phyloP scores from a whole-genome alignment of 2,329 filamentous ascomycete species.

The Bipolaris oryzae region DNA sequence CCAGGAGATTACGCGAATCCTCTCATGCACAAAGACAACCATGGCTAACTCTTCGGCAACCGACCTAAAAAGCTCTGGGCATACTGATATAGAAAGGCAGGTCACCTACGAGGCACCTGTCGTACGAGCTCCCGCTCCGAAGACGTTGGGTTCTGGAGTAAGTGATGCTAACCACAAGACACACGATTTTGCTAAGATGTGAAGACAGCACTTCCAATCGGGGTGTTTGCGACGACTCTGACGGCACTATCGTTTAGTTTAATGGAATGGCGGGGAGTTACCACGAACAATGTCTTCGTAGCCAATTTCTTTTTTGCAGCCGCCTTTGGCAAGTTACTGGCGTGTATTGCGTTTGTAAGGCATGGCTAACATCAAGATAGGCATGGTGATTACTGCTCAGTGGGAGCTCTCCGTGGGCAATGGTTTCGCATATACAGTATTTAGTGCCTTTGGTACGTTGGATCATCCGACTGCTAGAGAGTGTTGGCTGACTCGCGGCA shows the following conservation, averaged over 20 bases:
- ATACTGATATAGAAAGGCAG: conserved; percentile 26
- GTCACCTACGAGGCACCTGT: conserved; percentile 8
- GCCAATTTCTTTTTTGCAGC: conserved; percentile 62
- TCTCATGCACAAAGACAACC: not conserved
- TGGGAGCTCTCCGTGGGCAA: conserved; percentile 62
- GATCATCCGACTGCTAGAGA: not conserved
- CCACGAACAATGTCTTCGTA: conserved; percentile 59
- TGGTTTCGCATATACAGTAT: conserved; percentile 60
- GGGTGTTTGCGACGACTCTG: conserved; percentile 61
- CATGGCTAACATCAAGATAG: not conserved
- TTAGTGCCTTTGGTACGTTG: conserved; percentile 58
- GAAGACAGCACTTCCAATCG: conserved; percentile 58
- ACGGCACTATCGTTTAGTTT: conserved; percentile 61
- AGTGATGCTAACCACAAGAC: not conserved
- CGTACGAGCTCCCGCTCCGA: conserved; percentile 3
- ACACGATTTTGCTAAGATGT: not conserved
- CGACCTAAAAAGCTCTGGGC: conserved; percentile 5
- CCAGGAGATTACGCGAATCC: not conserved
- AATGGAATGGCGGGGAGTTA: conserved; percentile 62
- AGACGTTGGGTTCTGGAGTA: conserved; percentile 24
- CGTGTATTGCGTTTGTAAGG: not conserved
- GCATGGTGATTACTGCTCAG: conserved; percentile 60
- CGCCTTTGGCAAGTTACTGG: conserved; percentile 50
- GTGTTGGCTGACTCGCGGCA: conserved; percentile 16
- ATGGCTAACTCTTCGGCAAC: conserved; percentile 1